Conservation (phyloP, 1,284 basidiomycete genomes). For the Ceratobasidium sp. region DNA sequence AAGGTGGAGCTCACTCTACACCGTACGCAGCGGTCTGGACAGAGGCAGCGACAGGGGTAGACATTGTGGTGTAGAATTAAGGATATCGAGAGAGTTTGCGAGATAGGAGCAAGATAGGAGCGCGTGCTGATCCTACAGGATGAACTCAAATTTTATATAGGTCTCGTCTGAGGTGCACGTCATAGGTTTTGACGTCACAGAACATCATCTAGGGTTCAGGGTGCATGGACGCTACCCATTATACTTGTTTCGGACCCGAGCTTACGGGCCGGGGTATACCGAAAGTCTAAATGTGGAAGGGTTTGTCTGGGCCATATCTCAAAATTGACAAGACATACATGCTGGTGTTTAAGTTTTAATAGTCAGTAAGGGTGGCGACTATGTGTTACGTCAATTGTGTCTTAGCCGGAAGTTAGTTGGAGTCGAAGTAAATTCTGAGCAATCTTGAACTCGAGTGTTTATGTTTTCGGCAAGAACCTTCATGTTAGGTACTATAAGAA, state of each 20-base stretch:
- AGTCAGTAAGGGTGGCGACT: too few species aligned
- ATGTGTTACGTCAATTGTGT: too few species aligned
- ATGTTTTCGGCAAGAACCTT: too few species aligned
- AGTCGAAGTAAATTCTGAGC: too few species aligned
- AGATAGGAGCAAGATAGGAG: neutral
- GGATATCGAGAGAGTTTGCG: neutral
- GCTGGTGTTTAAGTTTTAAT: too few species aligned
- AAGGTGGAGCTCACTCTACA: constrained; percentile 15
- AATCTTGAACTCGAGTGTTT: too few species aligned
- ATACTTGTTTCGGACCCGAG: neutral
- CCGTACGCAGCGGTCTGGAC: constrained; percentile 26
- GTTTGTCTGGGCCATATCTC: too few species aligned
- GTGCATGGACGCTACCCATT: neutral
- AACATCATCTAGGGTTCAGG: constrained; percentile 13
- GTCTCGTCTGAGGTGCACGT: neutral
- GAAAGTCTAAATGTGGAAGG: too few species aligned
- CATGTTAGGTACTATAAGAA: too few species aligned
- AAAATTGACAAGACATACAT: too few species aligned
- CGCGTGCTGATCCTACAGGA: neutral
- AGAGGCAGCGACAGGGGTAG: constrained; percentile 16
- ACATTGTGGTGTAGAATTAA: constrained; percentile 15
- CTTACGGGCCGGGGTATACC: too few species aligned
- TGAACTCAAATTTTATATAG: neutral
- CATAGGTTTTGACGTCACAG: constrained; percentile 8
- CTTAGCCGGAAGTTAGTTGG: too few species aligned